These are phyloP conservation scores for Bromus sterilis DNA, from an alignment of 176 grass and related monocot genomes.

Conservation along the genomic window DNA sequence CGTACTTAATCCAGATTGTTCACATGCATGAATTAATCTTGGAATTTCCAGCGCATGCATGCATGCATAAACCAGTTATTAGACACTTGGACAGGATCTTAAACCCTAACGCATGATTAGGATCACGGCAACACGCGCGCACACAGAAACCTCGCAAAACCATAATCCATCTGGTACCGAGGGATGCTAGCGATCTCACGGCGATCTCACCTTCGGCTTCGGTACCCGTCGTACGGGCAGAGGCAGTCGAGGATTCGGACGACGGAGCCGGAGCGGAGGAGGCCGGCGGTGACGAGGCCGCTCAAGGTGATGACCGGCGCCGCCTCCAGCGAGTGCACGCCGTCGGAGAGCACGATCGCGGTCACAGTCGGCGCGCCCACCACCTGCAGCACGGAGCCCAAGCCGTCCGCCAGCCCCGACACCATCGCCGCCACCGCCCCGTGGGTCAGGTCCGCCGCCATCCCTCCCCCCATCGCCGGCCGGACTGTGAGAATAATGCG, in stretches of 20 bases:
- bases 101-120: no score
- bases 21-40: no score
- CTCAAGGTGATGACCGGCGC: constrained; percentile 65
- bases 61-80: no score
- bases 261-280: constrained; percentile 35
- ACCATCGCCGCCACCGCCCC: constrained; percentile 38
- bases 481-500: not conserved
- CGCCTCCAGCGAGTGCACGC: constrained; percentile 57
- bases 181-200: no score
- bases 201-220: no score
- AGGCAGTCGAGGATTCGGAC: constrained; percentile 64
- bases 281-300: constrained; percentile 5
- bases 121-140: no score
- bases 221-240: no score
- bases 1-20: no score
- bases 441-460: constrained; percentile 28
- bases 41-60: no score
- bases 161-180: no score
- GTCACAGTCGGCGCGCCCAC: constrained; percentile 26
- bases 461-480: not conserved
- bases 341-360: constrained; percentile 86
- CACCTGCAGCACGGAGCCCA: constrained; percentile 64
- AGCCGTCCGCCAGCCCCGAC: constrained; percentile 2
- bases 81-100: no score
- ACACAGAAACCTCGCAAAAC: no score